Conservation (phyloP, 345 rosid species). For the Aquilaria sinensis region DNA sequence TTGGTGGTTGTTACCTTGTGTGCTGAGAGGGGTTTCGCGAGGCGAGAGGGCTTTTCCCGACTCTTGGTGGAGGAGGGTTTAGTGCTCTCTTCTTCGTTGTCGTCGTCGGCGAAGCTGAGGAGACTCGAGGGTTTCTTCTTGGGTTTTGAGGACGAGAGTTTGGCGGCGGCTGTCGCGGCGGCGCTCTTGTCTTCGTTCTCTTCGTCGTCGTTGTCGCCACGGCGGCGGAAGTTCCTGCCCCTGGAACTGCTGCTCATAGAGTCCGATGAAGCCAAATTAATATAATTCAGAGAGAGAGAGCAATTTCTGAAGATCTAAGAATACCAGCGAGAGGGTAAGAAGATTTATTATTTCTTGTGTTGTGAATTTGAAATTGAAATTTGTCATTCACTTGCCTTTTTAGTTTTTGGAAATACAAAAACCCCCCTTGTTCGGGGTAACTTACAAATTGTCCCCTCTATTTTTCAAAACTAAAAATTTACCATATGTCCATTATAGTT, state of each 20-base stretch:
- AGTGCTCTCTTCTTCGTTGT: constrained; percentile 34
- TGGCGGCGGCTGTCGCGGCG: constrained; percentile 9
- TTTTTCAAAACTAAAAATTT: no score
- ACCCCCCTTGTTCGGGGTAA: no score
- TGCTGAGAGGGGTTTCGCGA: constrained; percentile 33
- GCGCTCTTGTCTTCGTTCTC: constrained; percentile 16
- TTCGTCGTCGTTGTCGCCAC: constrained; percentile 43
- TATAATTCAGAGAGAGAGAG: no score
- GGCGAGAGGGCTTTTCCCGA: constrained; percentile 37
- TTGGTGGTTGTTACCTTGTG: constrained; percentile 52
- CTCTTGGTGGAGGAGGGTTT: constrained; percentile 19
- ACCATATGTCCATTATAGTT: no score
- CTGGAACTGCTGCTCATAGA: constrained; percentile 40
- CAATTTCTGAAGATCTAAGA: no score
- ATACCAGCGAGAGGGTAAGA: no score
- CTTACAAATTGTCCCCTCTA: no score
- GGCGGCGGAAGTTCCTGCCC: constrained; percentile 76
- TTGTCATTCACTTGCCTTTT: no score
- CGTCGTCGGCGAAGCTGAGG: constrained; percentile 92
- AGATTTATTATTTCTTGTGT: no score
- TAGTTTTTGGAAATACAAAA: no score
- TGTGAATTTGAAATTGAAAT: no score
- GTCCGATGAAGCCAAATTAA: no score
- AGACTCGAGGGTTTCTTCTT: constrained; percentile 46
- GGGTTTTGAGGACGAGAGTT: constrained; percentile 42